Conservation (phyloP, 306 rosid species). For the Prosopis cineraria region DNA sequence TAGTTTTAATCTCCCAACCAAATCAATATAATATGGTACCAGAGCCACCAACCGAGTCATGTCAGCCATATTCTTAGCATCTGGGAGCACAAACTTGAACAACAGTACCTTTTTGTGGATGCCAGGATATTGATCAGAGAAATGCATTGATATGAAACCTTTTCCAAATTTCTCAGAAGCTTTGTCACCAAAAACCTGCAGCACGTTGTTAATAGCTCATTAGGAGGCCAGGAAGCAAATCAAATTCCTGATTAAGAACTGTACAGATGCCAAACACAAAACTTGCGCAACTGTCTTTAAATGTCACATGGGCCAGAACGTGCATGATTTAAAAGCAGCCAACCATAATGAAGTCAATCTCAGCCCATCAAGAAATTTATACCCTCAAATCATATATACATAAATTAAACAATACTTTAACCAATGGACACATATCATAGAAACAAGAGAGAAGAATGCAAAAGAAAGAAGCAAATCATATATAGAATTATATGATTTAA, state of each 20-base stretch:
- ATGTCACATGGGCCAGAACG: constrained; percentile 13
- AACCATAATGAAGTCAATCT: neutral
- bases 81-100: constrained; percentile 89
- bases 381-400: constrained; percentile 15
- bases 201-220: constrained; percentile 15
- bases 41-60: constrained; percentile 83
- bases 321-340: neutral
- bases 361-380: constrained; percentile 19
- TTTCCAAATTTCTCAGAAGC: constrained; percentile 87
- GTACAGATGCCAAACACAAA: constrained; percentile 22
- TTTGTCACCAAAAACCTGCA: constrained; percentile 95
- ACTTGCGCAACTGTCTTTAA: neutral
- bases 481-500: neutral
- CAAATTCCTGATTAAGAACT: constrained; percentile 2
- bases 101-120: constrained; percentile 75
- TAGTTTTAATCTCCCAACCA: constrained; percentile 83
- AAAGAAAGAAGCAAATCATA: neutral
- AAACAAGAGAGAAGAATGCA: constrained; percentile 4
- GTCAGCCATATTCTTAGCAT: constrained; percentile 77
- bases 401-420: neutral
- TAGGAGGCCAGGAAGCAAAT: constrained; percentile 25
- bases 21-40: constrained; percentile 88
- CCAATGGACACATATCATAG: constrained; percentile 20
- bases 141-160: constrained; percentile 86
- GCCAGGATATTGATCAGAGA: constrained; percentile 84